Percentiles rank a stretch among this genome's conserved stretches.
phyloP scores from a whole-genome alignment of 495 filamentous ascomycete species.

The Trichoderma asperelloides region DNA sequence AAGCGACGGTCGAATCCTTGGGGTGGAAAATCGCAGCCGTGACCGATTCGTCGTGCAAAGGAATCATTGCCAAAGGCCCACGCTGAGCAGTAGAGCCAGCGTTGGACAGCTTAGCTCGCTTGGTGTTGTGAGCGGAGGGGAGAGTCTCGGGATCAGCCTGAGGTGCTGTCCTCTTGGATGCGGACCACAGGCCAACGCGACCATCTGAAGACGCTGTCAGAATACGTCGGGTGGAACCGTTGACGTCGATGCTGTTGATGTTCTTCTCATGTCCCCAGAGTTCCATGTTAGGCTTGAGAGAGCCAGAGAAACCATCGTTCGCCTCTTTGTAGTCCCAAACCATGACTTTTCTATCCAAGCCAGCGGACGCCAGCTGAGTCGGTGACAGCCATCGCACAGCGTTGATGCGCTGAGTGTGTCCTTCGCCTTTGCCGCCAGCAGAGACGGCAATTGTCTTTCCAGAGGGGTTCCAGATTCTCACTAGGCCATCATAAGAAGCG shows the following conservation, averaged over 20 bases:
- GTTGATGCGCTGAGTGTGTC: slow-evolving; percentile 69
- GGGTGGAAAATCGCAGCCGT: slow-evolving; percentile 75
- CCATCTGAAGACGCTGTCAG: slow-evolving; percentile 77
- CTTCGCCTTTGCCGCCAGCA: slow-evolving; percentile 48
- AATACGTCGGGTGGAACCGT: slow-evolving; percentile 64
- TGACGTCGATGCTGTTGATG: slow-evolving; percentile 69
- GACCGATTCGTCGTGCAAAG: slow-evolving; percentile 61
- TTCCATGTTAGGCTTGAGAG: slow-evolving; percentile 67
- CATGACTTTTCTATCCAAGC: slow-evolving; percentile 73
- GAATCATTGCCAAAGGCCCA: slow-evolving; percentile 66
- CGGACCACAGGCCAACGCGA: slow-evolving; percentile 75
- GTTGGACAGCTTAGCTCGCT: slow-evolving; percentile 68
- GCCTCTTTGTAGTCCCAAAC: slow-evolving; percentile 77
- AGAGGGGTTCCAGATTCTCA: slow-evolving; percentile 82
- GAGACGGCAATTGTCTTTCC: slow-evolving; percentile 70
- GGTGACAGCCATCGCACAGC: slow-evolving; percentile 70
- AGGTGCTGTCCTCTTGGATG: slow-evolving; percentile 62
- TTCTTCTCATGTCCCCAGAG: slow-evolving; percentile 74
- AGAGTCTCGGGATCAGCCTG: slow-evolving; percentile 57
- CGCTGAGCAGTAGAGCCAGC: slow-evolving; percentile 58
- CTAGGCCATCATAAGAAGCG: slow-evolving; percentile 78
- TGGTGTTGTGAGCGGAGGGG: slow-evolving; percentile 51
- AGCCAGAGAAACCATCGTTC: slow-evolving; percentile 48
- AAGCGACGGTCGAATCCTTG: slow-evolving; percentile 75
- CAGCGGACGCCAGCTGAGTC: slow-evolving; percentile 65